Evolutionary conservation across 768 basidiomycete species (phyloP), one percentile per base, ranked within the genome.

Genomic region (Tricholoma hemisulphureum): DNA sequence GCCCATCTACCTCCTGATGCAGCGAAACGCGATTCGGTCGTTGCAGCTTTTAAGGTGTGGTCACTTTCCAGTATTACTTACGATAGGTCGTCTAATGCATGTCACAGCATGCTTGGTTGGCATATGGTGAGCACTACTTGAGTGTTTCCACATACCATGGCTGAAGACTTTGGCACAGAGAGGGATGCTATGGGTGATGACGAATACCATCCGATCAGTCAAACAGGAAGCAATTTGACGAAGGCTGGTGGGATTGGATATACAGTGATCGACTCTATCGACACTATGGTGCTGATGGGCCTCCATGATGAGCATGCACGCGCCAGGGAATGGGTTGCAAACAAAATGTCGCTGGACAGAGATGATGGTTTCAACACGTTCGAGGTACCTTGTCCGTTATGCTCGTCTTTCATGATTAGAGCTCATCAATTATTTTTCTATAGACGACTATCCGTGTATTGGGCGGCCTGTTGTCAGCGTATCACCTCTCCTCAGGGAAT

Each of bases 391-490:
- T 59, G 35, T 31, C 26, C 56, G 49, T 16, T 20, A 3, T 43
- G 13, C 35, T 29, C 28, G 5, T 49, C n/a, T 10, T 29, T 21
- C 4, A 29, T 29, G 13, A 48, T 48, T 28, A 1, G 18, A 49
- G 1, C 21, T 45, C 24, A 9, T 10, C 26, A 9, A 18, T 29
- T 8, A 29, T 9, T 16, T n/a, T 28, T 26, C 8, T 51, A 11
- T 60, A 95, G 93, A 95, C 91, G 1, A 97, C 94, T 0, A 98
- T 97, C 53, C 87, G 95, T 21, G 83, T 96, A 1, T 79, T 98
- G 3, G 95, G 96, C 8, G 96, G 96, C 0, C 81, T 98, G 4
- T 77, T 98, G 2, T 86, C 94, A 1, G 89, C 94, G 0, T 87
- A 93, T 67, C 85, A 94, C 65, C 80, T 97, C 9, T 87, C 91